These are phyloP conservation scores for Fonsecaea nubica DNA, from an alignment of 2,329 filamentous ascomycete genomes.

Conservation along the genomic window DNA sequence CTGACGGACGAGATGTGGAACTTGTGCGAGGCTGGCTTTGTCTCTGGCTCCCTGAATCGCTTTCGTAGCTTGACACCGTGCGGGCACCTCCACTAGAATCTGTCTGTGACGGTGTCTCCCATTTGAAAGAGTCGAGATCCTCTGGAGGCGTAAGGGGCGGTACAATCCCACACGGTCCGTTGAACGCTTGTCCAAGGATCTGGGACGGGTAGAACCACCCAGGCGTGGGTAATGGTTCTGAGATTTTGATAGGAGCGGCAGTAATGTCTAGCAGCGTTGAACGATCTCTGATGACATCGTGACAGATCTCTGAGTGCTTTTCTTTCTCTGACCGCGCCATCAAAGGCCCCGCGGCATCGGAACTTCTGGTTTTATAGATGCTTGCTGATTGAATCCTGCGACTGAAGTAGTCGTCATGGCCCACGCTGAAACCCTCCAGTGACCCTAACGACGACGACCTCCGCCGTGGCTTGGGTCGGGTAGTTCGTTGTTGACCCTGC, in stretches of 20 bases:
- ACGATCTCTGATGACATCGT: background rate
- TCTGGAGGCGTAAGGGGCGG: constrained; percentile 38
- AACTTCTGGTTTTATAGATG: constrained; percentile 16
- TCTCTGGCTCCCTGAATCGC: constrained; percentile 6
- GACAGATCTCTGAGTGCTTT: background rate
- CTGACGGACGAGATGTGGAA: constrained; percentile 30
- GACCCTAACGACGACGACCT: constrained; percentile 32
- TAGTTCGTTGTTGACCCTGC: background rate
- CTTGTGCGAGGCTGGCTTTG: constrained; percentile 22
- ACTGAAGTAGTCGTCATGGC: background rate
- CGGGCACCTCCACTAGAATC: constrained; percentile 17
- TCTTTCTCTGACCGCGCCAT: background rate
- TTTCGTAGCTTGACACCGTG: constrained; percentile 20
- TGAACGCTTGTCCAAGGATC: constrained; percentile 18
- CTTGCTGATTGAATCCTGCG: constrained; percentile 7
- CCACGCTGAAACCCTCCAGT: constrained; percentile 17
- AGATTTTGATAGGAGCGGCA: constrained; percentile 6
- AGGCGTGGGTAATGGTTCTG: constrained; percentile 18
- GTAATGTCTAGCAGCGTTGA: background rate
- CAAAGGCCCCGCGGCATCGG: constrained; percentile 1
- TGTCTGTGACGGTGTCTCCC: constrained; percentile 26
- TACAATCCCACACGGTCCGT: constrained; percentile 26
- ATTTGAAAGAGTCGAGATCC: constrained; percentile 43
- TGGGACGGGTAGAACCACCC: constrained; percentile 23
- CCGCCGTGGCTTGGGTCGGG: constrained; percentile 13